These are phyloP conservation scores for Picochlorum costavermella DNA, from an alignment of 139 green algal genomes.

Conservation along the genomic window DNA sequence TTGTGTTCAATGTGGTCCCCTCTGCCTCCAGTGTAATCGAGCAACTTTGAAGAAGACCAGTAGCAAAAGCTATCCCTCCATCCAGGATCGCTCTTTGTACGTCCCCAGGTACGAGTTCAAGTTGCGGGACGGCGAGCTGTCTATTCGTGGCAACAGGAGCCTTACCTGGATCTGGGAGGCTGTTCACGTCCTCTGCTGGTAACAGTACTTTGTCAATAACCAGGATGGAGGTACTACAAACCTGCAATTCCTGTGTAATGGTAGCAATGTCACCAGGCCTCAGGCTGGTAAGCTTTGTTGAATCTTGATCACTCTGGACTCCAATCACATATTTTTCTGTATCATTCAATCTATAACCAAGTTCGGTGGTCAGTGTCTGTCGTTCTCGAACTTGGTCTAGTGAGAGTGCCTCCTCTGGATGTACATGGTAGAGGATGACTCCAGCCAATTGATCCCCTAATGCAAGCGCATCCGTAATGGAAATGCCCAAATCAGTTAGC, in stretches of 20 bases:
- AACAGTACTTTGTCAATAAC: constrained; percentile 17
- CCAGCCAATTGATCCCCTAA: constrained; percentile 22
- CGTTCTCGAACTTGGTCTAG: background rate
- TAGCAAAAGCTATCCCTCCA: constrained; percentile 7
- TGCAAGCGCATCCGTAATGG: constrained; percentile 21
- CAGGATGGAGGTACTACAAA: background rate
- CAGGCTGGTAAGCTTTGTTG: background rate
- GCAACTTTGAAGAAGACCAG: background rate
- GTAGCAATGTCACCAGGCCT: constrained; percentile 5
- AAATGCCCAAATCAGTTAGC: constrained; percentile 17
- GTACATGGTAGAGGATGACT: constrained; percentile 27
- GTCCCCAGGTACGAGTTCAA: no score
- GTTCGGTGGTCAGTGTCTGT: background rate
- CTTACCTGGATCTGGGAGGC: constrained; percentile 3
- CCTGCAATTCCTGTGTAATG: background rate
- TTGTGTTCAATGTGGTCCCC: background rate
- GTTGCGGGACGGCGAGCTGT: no score
- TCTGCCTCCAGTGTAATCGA: constrained; percentile 7
- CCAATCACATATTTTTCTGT: background rate
- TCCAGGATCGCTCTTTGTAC: constrained; percentile 2
- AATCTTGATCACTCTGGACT: background rate
- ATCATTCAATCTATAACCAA: background rate
- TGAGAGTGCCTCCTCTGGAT: background rate
- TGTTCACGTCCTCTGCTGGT: constrained; percentile 11
- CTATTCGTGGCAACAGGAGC: background rate